Percentiles rank a stretch among this genome's conserved stretches.
These are phyloP conservation scores for Karstenula rhodostoma DNA, from an alignment of 2,329 filamentous ascomycete genomes.

Conservation along the genomic window DNA sequence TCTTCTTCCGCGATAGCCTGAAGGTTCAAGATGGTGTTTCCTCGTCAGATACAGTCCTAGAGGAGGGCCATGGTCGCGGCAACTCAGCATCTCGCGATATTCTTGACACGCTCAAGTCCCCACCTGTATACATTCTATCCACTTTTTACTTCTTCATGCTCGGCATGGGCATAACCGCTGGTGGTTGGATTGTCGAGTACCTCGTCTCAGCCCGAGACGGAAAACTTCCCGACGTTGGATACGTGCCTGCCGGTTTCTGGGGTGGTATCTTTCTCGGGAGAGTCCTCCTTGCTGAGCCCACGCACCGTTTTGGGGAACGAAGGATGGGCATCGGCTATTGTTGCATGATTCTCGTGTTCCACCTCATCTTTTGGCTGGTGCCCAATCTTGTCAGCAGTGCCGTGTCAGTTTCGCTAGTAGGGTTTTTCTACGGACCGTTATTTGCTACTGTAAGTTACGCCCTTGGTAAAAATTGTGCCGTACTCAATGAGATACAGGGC, in stretches of 20 bases:
- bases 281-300: constrained; percentile 66
- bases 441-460: constrained; percentile 60
- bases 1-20: constrained; percentile 61
- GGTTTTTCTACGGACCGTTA: constrained; percentile 66
- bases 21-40: constrained; percentile 25
- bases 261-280: constrained; percentile 66
- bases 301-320: constrained; percentile 65
- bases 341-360: constrained; percentile 57
- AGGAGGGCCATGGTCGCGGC: constrained; percentile 24
- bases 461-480: background rate
- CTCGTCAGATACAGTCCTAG: background rate
- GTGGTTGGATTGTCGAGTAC: constrained; percentile 72
- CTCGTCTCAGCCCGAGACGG: constrained; percentile 67
- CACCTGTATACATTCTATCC: constrained; percentile 65
- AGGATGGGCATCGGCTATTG: constrained; percentile 66
- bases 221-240: constrained; percentile 65
- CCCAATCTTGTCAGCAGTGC: constrained; percentile 53
- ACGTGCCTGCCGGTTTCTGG: constrained; percentile 68
- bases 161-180: constrained; percentile 63
- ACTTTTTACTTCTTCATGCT: constrained; percentile 72
- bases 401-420: constrained; percentile 62
- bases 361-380: constrained; percentile 37
- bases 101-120: constrained; percentile 54
- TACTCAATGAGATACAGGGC: constrained; percentile 48
- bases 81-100: constrained; percentile 55